These are phyloP conservation scores for Fonticula alba DNA, from an alignment of 78 protist genomes.

Conservation along the genomic window DNA sequence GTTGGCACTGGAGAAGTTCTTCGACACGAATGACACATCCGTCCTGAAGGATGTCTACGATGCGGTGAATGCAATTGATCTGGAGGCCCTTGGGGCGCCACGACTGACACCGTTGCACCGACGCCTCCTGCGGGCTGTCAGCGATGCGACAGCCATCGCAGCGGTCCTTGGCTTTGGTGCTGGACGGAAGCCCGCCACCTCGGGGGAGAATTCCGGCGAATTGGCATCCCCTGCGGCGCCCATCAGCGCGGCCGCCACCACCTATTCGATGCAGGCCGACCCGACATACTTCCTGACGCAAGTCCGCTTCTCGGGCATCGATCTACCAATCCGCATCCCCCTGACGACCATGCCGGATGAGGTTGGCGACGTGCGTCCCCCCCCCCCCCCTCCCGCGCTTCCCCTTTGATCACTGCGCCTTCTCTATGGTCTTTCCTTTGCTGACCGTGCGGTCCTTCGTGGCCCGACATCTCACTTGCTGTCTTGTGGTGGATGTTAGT, in stretches of 20 bases:
- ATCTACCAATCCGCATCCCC: slow-evolving; percentile 43
- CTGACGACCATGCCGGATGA: slow-evolving; percentile 38
- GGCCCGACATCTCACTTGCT: background rate
- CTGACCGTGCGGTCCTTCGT: background rate
- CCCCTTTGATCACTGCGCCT: too few relatives aligned
- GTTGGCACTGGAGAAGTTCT: slow-evolving; percentile 35
- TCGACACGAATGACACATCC: slow-evolving; percentile 11
- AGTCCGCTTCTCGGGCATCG: background rate
- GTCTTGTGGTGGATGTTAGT: background rate
- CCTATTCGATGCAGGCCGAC: too few relatives aligned
- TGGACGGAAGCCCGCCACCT: too few relatives aligned
- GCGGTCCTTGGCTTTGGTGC: too few relatives aligned
- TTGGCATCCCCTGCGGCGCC: too few relatives aligned
- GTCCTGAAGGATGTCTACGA: slow-evolving; percentile 36
- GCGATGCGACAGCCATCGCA: too few relatives aligned
- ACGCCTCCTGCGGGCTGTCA: background rate
- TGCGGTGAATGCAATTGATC: slow-evolving; percentile 48
- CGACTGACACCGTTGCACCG: slow-evolving; percentile 5
- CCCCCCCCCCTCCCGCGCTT: too few relatives aligned
- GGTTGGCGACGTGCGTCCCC: slow-evolving; percentile 29
- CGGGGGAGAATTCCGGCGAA: too few relatives aligned
- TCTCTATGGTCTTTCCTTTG: background rate
- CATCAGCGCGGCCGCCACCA: too few relatives aligned
- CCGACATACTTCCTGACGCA: too few relatives aligned
- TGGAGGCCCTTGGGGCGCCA: too few relatives aligned